Conservation (phyloP, 257 asterid species). For the Nicotiana paniculata region DNA sequence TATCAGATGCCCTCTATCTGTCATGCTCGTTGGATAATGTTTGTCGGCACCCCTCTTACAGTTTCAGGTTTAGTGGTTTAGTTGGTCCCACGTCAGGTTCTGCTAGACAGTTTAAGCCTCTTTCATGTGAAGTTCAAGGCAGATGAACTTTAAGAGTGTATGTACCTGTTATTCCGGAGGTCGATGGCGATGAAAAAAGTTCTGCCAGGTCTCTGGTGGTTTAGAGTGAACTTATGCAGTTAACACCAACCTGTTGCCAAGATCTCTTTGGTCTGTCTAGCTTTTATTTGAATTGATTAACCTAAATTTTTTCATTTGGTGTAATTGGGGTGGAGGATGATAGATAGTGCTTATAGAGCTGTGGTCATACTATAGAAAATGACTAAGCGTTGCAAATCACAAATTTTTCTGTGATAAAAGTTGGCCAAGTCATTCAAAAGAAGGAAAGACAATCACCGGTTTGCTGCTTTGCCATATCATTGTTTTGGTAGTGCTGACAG, state of each 20-base stretch:
- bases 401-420: neutral
- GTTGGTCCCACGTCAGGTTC: neutral
- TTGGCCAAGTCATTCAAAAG: neutral
- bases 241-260: neutral
- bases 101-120: neutral
- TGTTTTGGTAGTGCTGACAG: neutral
- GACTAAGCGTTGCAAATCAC: neutral
- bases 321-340: neutral
- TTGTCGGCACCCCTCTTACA: neutral
- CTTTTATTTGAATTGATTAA: neutral
- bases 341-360: neutral
- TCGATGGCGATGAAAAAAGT: neutral
- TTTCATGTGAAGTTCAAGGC: neutral
- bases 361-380: neutral
- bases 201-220: neutral
- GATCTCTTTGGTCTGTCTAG: neutral
- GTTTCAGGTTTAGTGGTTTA: neutral
- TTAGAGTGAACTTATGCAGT: neutral
- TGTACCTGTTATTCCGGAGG: neutral
- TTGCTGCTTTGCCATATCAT: neutral
- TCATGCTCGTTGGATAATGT: neutral
- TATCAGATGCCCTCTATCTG: neutral
- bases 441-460: neutral
- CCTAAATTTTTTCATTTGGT: neutral
- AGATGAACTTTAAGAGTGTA: neutral